Evolutionary conservation across 2,329 filamentous ascomycete species (phyloP), one percentile per base, ranked within the genome.

Genomic region (Paracamarosporium sp.): DNA sequence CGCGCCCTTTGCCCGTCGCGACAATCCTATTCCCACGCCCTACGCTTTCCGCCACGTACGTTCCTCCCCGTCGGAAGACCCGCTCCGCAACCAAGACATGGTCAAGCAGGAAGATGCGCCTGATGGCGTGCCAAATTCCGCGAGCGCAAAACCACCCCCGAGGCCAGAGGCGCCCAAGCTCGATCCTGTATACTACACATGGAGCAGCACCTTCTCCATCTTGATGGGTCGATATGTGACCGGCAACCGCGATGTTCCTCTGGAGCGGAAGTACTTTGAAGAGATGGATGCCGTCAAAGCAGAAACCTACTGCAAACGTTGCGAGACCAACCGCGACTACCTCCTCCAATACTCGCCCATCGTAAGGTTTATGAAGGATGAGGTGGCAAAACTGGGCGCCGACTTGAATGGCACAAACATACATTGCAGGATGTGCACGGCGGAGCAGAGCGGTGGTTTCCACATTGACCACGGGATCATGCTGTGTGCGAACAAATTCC

Each of bases 401-500:
- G 81, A 86, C 48, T 81, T 99, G 48, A 88, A 90, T 70, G 80
- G 80, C 8, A 79, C 83, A 63, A 97, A 96, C 72, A 90, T 99
- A 57, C 83, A 89, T 41, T 99, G 95, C 75, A 85, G 88, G 25
- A 86, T 92, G 57, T 99, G 95, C 74, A 88, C 87, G 20, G 81
- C 85, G 50, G 82, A 89, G 46, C 88, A 90, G 73, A 85, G 85
- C 31, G 95, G 94, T 25, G 95, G 95, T 1, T 98, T 98, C 75
- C 89, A 90, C 74, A 88, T 93, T 1, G 84, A 90, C 50, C 90
- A 93, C 74, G 95, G 95, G 35, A 97, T 99, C 62, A 75, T 96
- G 71, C 83, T 99, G 22, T 99, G 95, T 78, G 92, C 95, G 50
- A 99, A 99, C 78, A 89, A 95, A 78, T 86, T 98, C 73, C 83